Percentiles rank a stretch among this genome's conserved stretches.
These are phyloP conservation scores for Corchorus olitorius DNA, from an alignment of 345 rosid genomes.

Conservation along the genomic window DNA sequence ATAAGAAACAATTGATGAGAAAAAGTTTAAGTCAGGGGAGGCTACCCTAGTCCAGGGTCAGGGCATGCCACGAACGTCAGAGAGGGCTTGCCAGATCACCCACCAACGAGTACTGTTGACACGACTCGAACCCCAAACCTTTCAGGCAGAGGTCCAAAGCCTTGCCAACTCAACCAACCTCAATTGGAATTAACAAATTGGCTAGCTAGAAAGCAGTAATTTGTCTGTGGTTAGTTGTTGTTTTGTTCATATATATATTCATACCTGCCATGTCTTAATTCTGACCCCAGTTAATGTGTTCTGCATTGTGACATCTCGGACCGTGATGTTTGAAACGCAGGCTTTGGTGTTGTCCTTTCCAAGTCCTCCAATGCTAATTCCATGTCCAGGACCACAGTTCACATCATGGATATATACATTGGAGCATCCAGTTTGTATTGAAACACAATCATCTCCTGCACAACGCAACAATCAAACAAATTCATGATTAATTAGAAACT, in stretches of 20 bases:
- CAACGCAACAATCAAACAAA: slow-evolving; percentile 4
- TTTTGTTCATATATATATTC: background rate
- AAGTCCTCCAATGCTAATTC: slow-evolving; percentile 90
- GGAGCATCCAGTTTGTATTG: slow-evolving; percentile 88
- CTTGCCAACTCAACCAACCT: too few species aligned
- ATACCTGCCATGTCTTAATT: slow-evolving; percentile 97
- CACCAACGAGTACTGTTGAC: too few species aligned
- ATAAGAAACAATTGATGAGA: background rate
- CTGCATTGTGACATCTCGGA: slow-evolving; percentile 62
- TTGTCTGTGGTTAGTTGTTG: too few species aligned
- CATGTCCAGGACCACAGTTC: slow-evolving; percentile 93
- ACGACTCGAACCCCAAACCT: too few species aligned
- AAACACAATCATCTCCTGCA: slow-evolving; percentile 90
- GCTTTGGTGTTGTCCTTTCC: slow-evolving; percentile 74
- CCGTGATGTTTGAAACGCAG: slow-evolving; percentile 81
- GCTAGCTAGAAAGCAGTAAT: too few species aligned
- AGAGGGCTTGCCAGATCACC: too few species aligned
- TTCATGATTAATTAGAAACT: background rate
- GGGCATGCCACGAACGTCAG: too few species aligned
- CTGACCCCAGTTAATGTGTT: slow-evolving; percentile 71
- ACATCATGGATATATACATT: slow-evolving; percentile 64
- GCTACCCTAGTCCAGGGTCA: too few species aligned
- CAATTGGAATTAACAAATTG: too few species aligned
- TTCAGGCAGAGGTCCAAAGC: too few species aligned
- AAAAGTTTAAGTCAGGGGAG: too few species aligned